Percentiles rank a stretch among this genome's conserved stretches.
Evolutionary conservation across 1,284 basidiomycete species (phyloP).

Genomic region (Cutaneotrichosporon mucoides): DNA sequence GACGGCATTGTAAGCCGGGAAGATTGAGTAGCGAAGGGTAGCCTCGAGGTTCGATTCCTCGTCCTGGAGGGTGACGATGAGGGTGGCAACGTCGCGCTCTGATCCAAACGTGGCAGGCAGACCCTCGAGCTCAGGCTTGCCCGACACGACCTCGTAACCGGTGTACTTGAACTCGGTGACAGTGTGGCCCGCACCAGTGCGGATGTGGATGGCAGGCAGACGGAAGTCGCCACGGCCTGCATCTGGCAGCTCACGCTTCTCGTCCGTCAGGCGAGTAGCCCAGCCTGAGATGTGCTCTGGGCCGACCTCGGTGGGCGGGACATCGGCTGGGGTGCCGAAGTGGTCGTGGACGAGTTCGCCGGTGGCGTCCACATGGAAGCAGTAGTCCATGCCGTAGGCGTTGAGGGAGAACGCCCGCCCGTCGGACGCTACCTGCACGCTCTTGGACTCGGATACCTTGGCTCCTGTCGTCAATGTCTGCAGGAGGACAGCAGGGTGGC

Average conservation of each 20-base stretch:
- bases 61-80: slow-evolving; percentile 15
- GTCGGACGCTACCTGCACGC: not conserved
- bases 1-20: slow-evolving; percentile 19
- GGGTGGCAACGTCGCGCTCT: slow-evolving; percentile 2
- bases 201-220: slow-evolving; percentile 27
- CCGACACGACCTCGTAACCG: slow-evolving; percentile 13
- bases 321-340: slow-evolving; percentile 13
- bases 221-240: slow-evolving; percentile 32
- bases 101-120: slow-evolving; percentile 28
- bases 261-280: not conserved
- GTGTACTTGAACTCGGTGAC: slow-evolving; percentile 23
- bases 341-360: slow-evolving; percentile 31
- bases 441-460: not conserved
- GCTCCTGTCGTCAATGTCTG: not conserved
- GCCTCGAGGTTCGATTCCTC: slow-evolving; percentile 9
- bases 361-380: slow-evolving; percentile 9
- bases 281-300: not conserved
- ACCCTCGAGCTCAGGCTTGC: slow-evolving; percentile 22
- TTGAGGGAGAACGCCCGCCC: slow-evolving; percentile 3
- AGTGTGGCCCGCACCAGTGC: slow-evolving; percentile 13
- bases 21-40: slow-evolving; percentile 26
- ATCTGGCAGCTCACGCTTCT: slow-evolving; percentile 28
- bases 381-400: not conserved
- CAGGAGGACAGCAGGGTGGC: too few species aligned
- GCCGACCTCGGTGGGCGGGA: not conserved